These are phyloP conservation scores for Trametes hirsuta DNA, from an alignment of 1,284 basidiomycete species.

Conservation along the genomic window DNA sequence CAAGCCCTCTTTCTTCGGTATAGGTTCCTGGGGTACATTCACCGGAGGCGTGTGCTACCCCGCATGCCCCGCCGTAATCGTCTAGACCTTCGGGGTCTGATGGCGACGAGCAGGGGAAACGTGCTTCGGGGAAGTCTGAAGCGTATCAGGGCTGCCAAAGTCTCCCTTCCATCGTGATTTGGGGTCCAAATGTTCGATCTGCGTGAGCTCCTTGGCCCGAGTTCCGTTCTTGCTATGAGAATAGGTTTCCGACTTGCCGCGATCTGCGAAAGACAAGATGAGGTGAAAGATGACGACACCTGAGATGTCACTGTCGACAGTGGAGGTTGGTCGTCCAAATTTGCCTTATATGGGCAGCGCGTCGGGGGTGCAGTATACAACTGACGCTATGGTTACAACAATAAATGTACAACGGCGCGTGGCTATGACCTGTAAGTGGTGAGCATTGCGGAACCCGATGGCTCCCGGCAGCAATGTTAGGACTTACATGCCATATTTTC, in stretches of 20 bases:
- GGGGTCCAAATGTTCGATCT: slow-evolving; percentile 16
- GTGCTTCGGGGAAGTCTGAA: slow-evolving; percentile 3
- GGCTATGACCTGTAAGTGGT: slow-evolving; percentile 17
- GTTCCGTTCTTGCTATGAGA: slow-evolving; percentile 5
- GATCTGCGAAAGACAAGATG: slow-evolving; percentile 16
- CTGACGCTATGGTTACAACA: not conserved
- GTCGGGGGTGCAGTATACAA: slow-evolving; percentile 12
- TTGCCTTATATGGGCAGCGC: not conserved
- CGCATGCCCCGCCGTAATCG: slow-evolving; percentile 4
- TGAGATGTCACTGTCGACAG: not conserved
- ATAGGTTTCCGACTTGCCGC: not conserved
- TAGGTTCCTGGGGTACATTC: slow-evolving; percentile 15
- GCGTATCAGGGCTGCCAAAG: slow-evolving; percentile 8
- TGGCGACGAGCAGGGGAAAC: slow-evolving; percentile 7
- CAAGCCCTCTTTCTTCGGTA: slow-evolving; percentile 6
- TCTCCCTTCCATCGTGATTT: slow-evolving; percentile 12
- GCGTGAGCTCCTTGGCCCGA: slow-evolving; percentile 1
- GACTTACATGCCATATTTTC: slow-evolving; percentile 61
- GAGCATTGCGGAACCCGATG: not conserved
- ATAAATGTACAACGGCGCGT: not conserved
- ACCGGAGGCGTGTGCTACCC: slow-evolving; percentile 5
- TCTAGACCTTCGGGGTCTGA: slow-evolving; percentile 7
- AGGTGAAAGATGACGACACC: not conserved
- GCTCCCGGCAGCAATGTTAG: not conserved
- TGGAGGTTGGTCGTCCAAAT: not conserved